phyloP scores from a whole-genome alignment of 2,329 filamentous ascomycete species.

The Botrytis medusae region DNA sequence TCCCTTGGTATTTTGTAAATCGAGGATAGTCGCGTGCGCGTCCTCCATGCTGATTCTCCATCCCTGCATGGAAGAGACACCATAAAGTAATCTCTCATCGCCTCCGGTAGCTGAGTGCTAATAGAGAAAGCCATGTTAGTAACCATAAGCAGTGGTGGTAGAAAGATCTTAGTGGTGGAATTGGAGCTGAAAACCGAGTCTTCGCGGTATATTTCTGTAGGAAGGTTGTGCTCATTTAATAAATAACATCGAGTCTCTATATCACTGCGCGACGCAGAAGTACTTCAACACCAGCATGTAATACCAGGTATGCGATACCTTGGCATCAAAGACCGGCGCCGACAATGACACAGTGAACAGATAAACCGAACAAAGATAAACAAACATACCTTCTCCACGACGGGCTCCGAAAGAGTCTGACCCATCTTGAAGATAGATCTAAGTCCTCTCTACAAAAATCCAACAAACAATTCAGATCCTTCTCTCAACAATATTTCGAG shows the following conservation, averaged over 20 bases:
- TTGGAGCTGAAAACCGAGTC: constrained; percentile 2
- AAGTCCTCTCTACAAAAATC: constrained; percentile 34
- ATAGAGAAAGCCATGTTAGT: constrained; percentile 25
- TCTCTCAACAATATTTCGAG: constrained; percentile 6
- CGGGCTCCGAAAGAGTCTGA: constrained; percentile 98
- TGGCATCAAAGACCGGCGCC: constrained; percentile 2
- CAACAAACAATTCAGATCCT: constrained; percentile 21
- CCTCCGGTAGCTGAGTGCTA: constrained; percentile 86
- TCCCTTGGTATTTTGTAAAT: constrained; percentile 67
- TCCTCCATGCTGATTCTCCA: constrained; percentile 99
- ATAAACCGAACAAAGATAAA: constrained; percentile 20
- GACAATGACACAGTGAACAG: constrained; percentile 20
- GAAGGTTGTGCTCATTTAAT: not conserved
- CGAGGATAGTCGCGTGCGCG: constrained; percentile 84
- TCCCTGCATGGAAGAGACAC: constrained; percentile 98
- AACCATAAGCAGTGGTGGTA: not conserved
- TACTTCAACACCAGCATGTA: not conserved
- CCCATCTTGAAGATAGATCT: constrained; percentile 63
- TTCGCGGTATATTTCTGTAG: not conserved
- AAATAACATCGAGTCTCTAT: not conserved
- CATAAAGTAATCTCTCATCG: constrained; percentile 90
- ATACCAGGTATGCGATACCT: constrained; percentile 14
- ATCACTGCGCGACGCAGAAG: not conserved
- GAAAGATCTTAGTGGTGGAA: not conserved
- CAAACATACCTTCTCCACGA: constrained; percentile 90